Evolutionary conservation across 306 rosid genomes (phyloP).

Genomic region (Vachellia collinsii): DNA sequence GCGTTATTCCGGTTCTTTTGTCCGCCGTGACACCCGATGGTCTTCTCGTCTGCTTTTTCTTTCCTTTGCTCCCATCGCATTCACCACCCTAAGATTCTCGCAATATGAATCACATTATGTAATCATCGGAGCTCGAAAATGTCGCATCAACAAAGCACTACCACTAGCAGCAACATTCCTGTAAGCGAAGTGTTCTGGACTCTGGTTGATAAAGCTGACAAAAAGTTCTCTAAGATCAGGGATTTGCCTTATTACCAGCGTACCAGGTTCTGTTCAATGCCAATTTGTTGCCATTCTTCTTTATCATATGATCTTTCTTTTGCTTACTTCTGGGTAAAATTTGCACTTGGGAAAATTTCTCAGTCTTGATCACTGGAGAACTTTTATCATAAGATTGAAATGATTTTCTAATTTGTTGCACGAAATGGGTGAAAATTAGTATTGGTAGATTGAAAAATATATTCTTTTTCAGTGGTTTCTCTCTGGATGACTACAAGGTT

Average conservation of each 20-base stretch:
- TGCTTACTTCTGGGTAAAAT: neutral
- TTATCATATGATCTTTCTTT: neutral
- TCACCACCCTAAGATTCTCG: neutral
- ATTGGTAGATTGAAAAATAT: neutral
- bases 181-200: conserved; percentile 77
- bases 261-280: conserved; percentile 48
- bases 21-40: neutral
- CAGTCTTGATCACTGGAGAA: neutral
- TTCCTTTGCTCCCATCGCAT: neutral
- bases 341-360: neutral
- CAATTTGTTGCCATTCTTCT: neutral
- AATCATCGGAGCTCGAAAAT: neutral
- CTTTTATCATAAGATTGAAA: neutral
- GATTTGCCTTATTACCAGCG: conserved; percentile 81
- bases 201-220: conserved; percentile 75
- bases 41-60: neutral
- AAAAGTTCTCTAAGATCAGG: conserved; percentile 83
- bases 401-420: neutral
- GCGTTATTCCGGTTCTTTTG: neutral
- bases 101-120: conserved; percentile 7
- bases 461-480: neutral
- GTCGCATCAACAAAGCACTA: conserved; percentile 36
- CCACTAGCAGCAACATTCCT: conserved; percentile 47
- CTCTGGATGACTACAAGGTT: neutral
- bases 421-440: neutral